Base-by-base conservation (phyloP, 179 eudicot species). In the Heliamphora pulchella region DNA sequence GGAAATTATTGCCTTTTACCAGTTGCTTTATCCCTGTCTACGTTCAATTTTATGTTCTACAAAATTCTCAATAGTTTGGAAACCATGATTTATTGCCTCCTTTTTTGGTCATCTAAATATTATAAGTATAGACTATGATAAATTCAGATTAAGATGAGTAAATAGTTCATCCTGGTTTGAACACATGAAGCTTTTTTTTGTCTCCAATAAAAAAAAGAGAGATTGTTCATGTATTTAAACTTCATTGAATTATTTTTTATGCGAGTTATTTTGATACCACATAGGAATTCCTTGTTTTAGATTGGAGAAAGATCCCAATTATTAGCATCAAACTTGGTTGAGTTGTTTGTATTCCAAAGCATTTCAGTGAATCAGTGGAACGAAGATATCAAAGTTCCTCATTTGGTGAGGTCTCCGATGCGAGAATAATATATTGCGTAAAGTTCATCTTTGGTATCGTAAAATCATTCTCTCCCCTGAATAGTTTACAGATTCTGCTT, bases 301-400 rank as follows among this genome's bases (percentile, higher is more conserved):
- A 48, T 63, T 8, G 61, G 50, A n/a, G 5, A 64, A 71, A 63
- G 44, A 48, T 48, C n/a, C 79, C 71, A 48, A 64, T 18, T 77
- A 5, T 48, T 18, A 48, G 54, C 57, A 48, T 48, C 22, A 71
- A 47, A 69, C 18, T 44, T 69, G 73, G 46, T 69, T 69, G 51
- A 69, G 48, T 69, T 44, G 8, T 69, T 69, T 4, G 22, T 44
- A 15, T 69, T 44, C 9, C 73, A 69, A 17, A 64, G 11, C 13
- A 64, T 20, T 20, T 5, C 11, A 8, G 7, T 20, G 11, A 31
- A 31, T 31, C 31, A 31, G 31, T 31, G 31, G 14, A 64, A 31
- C 43, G 8, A 64, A 22, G 13, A 3, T 64, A 22, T 64, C 2
- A 8, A 31, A 8, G 13, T 14, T 64, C 44, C 43, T 64, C 11